These are phyloP conservation scores for Cajanus cajan DNA, from an alignment of 306 rosid genomes.

Conservation along the genomic window DNA sequence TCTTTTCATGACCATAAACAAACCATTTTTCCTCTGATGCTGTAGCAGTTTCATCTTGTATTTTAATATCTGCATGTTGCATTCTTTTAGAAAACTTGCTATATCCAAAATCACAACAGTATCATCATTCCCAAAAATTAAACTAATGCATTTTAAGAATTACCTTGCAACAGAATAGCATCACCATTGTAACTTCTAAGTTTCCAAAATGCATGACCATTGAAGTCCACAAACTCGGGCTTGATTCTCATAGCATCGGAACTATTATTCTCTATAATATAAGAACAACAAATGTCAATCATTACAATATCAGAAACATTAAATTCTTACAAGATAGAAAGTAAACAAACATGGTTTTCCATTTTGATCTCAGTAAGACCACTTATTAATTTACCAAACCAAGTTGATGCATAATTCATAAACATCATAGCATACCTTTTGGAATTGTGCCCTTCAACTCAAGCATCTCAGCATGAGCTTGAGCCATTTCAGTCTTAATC, in stretches of 20 bases:
- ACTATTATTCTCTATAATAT: slow-evolving; percentile 15
- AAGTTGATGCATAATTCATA: background rate
- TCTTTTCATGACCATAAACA: slow-evolving; percentile 33
- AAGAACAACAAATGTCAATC: background rate
- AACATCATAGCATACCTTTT: slow-evolving; percentile 45
- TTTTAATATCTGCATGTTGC: slow-evolving; percentile 29
- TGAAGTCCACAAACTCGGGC: slow-evolving; percentile 27
- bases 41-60: background rate
- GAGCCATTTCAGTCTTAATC: slow-evolving; percentile 52
- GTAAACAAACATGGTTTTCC: background rate
- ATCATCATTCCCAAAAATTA: background rate
- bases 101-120: background rate
- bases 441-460: slow-evolving; percentile 42
- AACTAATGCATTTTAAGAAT: background rate
- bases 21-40: slow-evolving; percentile 39
- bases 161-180: slow-evolving; percentile 46
- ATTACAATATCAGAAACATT: background rate
- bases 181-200: slow-evolving; percentile 17
- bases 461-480: slow-evolving; percentile 55
- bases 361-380: background rate
- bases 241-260: slow-evolving; percentile 36
- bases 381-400: background rate
- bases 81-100: slow-evolving; percentile 7
- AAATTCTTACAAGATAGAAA: background rate
- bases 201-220: slow-evolving; percentile 40